phyloP scores from a whole-genome alignment of 371 early-diverging fungal genomes.

The Zychaea mexicana region DNA sequence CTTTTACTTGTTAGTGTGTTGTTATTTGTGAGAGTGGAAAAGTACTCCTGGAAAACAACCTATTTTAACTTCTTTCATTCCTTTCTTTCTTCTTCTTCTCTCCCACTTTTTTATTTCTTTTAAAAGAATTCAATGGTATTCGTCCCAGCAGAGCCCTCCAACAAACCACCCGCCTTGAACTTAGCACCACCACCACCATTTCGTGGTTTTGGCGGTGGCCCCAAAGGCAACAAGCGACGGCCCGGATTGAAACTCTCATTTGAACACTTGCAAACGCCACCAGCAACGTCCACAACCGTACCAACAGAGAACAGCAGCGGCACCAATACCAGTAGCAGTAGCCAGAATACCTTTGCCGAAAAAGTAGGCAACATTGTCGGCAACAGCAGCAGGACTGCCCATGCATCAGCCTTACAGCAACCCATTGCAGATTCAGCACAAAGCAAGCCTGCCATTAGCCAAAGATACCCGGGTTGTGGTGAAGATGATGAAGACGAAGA shows the following conservation, averaged over 20 bases:
- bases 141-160: not conserved
- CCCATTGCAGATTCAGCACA: slow-evolving; percentile 2
- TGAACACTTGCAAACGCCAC: slow-evolving; percentile 20
- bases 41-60: not conserved
- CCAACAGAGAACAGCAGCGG: not conserved
- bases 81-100: not conserved
- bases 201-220: not conserved
- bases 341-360: slow-evolving; percentile 31
- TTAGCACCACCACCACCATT: slow-evolving; percentile 5
- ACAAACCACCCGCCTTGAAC: not conserved
- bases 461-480: slow-evolving; percentile 18
- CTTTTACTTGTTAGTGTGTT: too few relatives aligned
- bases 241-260: slow-evolving; percentile 26
- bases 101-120: not conserved
- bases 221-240: slow-evolving; percentile 13
- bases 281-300: slow-evolving; percentile 7
- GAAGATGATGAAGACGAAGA: slow-evolving; percentile 20
- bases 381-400: slow-evolving; percentile 17
- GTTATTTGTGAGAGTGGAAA: too few relatives aligned
- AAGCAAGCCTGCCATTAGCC: not conserved
- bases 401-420: not conserved
- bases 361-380: slow-evolving; percentile 44
- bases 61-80: not conserved
- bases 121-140: not conserved
- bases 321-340: not conserved